Evolutionary conservation across 2,329 filamentous ascomycete species (phyloP), one percentile per base, ranked within the genome.

Genomic region (Trichoderma aggressivum): DNA sequence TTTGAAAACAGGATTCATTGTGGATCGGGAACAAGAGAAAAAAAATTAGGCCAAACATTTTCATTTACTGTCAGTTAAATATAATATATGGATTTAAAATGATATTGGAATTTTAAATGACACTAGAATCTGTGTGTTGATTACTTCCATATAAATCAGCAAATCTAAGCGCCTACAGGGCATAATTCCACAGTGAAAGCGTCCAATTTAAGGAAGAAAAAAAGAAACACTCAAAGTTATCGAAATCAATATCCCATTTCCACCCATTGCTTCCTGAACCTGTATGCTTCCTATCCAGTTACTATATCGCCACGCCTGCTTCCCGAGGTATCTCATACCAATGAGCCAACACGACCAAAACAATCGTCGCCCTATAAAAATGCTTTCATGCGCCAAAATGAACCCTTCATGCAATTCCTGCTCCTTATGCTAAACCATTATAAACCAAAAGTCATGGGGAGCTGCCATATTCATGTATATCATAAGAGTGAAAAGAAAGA

Each of bases 21-120:
- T 56, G 63, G 63, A 43, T 58, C 63, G 50, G 63, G 63, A 56
- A 66, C 50, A 58, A 43, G 63, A 66, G 24, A 28, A 30, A 58
- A 58, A 66, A 66, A 65, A 28, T 26, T 18, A 56, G 47, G 47
- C 47, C 47, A 56, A 56, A 18, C 56, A 5, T 43, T 58, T 32
- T 43, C 24, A 6, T 43, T 43, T 34, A 32, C 6, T 58, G 32
- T 67, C 53, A 47, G 53, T 47, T 12, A 34, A 26, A 24, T 26
- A 59, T 67, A 67, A 67, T 59, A 58, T 59, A 59, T 47, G 26
- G 28, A 32, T n/a, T 43, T 65, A 55, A 30, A 50, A 36, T 47
- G 7, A 65, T 34, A 16, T 28, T 10, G n/a, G 26, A 28, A 32
- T 21, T 43, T 65, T 39, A 30, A 53, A 36, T 47, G 7, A 65